These are phyloP conservation scores for Spathaspora arborariae DNA, from an alignment of 805 yeast species.

Conservation along the genomic window DNA sequence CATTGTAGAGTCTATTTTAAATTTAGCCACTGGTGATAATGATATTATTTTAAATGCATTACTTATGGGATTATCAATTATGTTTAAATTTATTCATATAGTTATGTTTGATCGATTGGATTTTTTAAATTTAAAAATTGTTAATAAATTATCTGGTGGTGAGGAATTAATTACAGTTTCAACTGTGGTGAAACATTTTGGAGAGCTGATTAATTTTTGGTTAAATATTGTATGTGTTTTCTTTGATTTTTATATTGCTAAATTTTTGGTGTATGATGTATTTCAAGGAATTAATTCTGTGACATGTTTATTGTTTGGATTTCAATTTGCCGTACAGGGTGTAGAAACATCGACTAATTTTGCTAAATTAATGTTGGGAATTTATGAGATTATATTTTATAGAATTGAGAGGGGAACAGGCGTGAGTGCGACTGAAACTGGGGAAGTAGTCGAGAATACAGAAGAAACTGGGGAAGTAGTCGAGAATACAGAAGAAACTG, in stretches of 20 bases:
- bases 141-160: constrained; percentile 18
- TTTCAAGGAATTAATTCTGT: constrained; percentile 50
- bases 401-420: constrained; percentile 4
- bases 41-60: constrained; percentile 51
- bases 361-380: constrained; percentile 46
- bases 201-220: constrained; percentile 31
- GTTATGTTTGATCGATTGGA: constrained; percentile 55
- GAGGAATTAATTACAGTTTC: constrained; percentile 10
- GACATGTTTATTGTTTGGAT: constrained; percentile 64
- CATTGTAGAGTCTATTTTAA: constrained; percentile 49
- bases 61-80: constrained; percentile 25
- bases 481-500: constrained; percentile 16
- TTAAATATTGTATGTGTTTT: constrained; percentile 42
- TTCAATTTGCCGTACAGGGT: constrained; percentile 66
- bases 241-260: constrained; percentile 51
- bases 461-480: constrained; percentile 12
- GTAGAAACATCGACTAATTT: constrained; percentile 47
- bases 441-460: constrained; percentile 18
- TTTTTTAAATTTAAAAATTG: constrained; percentile 24
- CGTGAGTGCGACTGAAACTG: constrained; percentile 21
- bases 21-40: constrained; percentile 63
- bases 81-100: constrained; percentile 72
- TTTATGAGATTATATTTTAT: constrained; percentile 51
- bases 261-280: constrained; percentile 52
- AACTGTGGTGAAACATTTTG: constrained; percentile 25